phyloP scores from a whole-genome alignment of 148 eudicot species.

The Chenopodium quinoa region DNA sequence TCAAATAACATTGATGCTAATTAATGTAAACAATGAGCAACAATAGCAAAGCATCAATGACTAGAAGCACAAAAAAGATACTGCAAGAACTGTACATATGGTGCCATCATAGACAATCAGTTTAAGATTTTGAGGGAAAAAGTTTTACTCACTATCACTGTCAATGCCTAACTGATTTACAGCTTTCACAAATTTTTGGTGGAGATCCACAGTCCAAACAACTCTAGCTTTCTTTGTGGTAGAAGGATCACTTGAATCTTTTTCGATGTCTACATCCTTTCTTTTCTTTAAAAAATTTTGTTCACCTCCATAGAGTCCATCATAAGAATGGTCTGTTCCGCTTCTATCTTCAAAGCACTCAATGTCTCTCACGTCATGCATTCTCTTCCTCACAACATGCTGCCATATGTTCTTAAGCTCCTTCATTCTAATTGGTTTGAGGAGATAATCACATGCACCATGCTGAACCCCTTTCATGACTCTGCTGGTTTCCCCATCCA shows the following conservation, averaged over 20 bases:
- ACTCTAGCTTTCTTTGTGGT: conserved; percentile 80
- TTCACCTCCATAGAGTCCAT: conserved; percentile 59
- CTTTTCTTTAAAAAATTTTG: conserved; percentile 51
- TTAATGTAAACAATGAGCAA: not conserved
- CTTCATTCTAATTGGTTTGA: conserved; percentile 95
- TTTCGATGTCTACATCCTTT: conserved; percentile 59
- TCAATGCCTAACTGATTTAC: conserved; percentile 89
- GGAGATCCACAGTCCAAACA: conserved; percentile 90
- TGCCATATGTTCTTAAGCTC: conserved; percentile 98
- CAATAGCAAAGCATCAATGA: not conserved
- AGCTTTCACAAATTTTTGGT: conserved; percentile 92
- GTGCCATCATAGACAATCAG: not conserved
- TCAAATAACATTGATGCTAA: not conserved
- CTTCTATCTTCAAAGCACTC: conserved; percentile 67
- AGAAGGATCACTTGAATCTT: conserved; percentile 51
- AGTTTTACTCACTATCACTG: conserved; percentile 77
- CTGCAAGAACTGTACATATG: not conserved
- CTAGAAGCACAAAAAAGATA: not conserved
- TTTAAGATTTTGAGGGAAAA: not conserved
- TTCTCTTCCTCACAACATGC: conserved; percentile 79
- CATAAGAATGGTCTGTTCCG: conserved; percentile 51
- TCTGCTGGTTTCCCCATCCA: conserved; percentile 91
- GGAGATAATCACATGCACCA: conserved; percentile 96
- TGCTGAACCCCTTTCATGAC: conserved; percentile 99
- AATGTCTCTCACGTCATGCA: conserved; percentile 78